phyloP scores from a whole-genome alignment of 257 asterid genomes.

The Paulownia fortunei region DNA sequence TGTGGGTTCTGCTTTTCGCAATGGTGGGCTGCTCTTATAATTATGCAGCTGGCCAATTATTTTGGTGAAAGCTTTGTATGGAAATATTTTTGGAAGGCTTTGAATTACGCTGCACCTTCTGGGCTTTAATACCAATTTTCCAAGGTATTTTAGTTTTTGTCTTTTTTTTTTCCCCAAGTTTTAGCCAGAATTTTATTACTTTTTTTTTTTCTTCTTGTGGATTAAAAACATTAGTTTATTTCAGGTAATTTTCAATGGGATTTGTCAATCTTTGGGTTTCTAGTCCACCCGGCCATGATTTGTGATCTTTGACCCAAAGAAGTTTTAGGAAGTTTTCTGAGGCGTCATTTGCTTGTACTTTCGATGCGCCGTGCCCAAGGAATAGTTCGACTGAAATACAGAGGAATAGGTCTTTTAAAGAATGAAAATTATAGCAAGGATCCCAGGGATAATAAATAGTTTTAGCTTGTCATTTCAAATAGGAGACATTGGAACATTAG shows the following conservation, averaged over 20 bases:
- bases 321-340: neutral
- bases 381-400: neutral
- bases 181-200: no score
- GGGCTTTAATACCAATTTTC: constrained; percentile 7
- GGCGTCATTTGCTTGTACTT: neutral
- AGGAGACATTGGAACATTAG: no score
- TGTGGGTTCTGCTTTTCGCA: constrained; percentile 29
- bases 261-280: constrained; percentile 22
- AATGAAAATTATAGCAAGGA: no score
- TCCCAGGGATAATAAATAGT: no score
- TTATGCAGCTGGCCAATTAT: constrained; percentile 26
- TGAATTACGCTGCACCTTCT: constrained; percentile 30
- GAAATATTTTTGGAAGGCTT: constrained; percentile 23
- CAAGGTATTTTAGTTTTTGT: constrained; percentile 25
- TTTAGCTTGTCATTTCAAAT: no score
- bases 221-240: neutral
- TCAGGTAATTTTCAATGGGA: constrained; percentile 28
- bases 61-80: no score
- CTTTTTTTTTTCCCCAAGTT: no score
- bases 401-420: no score
- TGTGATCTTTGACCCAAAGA: neutral
- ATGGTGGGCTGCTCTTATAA: constrained; percentile 11
- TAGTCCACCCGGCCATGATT: neutral
- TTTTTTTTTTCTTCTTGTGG: neutral
- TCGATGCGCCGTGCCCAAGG: neutral